Conservation (phyloP, 1,139 yeast species). For the Meyerozyma sp. region DNA sequence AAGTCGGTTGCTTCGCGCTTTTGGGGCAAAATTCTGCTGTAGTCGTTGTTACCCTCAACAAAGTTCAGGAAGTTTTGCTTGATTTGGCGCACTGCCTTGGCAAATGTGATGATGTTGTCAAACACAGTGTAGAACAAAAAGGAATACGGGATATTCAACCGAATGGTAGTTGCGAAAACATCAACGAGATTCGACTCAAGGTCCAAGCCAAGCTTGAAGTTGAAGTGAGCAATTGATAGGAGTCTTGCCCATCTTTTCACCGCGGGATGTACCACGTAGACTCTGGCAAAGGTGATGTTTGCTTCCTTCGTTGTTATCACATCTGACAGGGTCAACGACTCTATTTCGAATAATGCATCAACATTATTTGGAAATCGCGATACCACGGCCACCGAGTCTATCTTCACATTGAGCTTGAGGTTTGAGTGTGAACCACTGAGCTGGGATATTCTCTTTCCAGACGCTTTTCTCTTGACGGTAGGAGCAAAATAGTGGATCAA, state of each 20-base stretch:
- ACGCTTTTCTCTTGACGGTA: constrained; percentile 23
- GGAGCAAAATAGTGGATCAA: constrained; percentile 35
- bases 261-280: constrained; percentile 53
- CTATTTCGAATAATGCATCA: constrained; percentile 48
- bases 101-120: constrained; percentile 59
- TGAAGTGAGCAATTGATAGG: constrained; percentile 34
- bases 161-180: constrained; percentile 22
- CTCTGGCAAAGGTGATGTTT: constrained; percentile 32
- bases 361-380: constrained; percentile 47
- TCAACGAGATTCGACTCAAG: constrained; percentile 9
- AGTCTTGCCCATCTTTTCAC: constrained; percentile 43
- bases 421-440: constrained; percentile 19
- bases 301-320: constrained; percentile 23
- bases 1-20: constrained; percentile 24
- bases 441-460: constrained; percentile 20
- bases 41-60: constrained; percentile 31
- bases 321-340: constrained; percentile 27
- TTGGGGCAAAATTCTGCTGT: constrained; percentile 29
- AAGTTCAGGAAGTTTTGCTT: constrained; percentile 43
- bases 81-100: constrained; percentile 56
- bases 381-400: constrained; percentile 40
- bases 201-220: constrained; percentile 12
- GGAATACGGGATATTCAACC: constrained; percentile 51
- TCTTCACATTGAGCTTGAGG: constrained; percentile 29
- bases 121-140: constrained; percentile 61